These are phyloP conservation scores for Daldinia vernicosa DNA, from an alignment of 495 filamentous ascomycete genomes.

Conservation along the genomic window DNA sequence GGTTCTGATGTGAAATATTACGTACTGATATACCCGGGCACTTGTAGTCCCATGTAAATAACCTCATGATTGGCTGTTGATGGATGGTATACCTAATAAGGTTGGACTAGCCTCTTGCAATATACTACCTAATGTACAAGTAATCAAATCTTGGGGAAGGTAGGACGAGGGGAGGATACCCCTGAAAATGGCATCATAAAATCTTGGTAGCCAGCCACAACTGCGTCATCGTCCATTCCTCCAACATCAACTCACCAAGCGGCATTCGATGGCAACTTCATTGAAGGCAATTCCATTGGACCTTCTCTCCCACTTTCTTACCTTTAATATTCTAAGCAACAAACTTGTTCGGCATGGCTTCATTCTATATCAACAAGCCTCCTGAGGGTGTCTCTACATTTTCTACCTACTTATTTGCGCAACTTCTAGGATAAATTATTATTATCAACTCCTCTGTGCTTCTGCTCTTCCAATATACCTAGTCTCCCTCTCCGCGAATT, in stretches of 20 bases:
- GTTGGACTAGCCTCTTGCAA: neutral
- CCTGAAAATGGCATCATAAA: constrained; percentile 17
- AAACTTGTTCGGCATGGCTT: constrained; percentile 17
- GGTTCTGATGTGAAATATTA: neutral
- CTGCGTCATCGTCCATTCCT: constrained; percentile 41
- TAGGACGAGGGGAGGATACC: constrained; percentile 19
- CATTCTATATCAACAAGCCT: constrained; percentile 16
- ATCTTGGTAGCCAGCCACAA: constrained; percentile 28
- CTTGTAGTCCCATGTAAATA: neutral
- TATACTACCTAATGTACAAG: no score
- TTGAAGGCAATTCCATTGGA: neutral
- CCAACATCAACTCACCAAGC: constrained; percentile 20
- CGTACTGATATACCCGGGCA: neutral
- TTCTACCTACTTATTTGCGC: constrained; percentile 17
- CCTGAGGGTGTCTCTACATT: constrained; percentile 18
- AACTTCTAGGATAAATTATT: constrained; percentile 26
- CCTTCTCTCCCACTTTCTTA: neutral
- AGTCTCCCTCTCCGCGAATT: constrained; percentile 12
- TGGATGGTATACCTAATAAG: neutral
- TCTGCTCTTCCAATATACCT: constrained; percentile 14
- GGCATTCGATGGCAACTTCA: constrained; percentile 7
- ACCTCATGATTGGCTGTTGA: neutral
- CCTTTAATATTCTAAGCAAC: neutral
- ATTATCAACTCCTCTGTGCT: constrained; percentile 9
- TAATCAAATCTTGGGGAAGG: constrained; percentile 1